These are phyloP conservation scores for Nannizzia gypsea DNA, from an alignment of 2,329 filamentous ascomycete genomes.

Conservation along the genomic window DNA sequence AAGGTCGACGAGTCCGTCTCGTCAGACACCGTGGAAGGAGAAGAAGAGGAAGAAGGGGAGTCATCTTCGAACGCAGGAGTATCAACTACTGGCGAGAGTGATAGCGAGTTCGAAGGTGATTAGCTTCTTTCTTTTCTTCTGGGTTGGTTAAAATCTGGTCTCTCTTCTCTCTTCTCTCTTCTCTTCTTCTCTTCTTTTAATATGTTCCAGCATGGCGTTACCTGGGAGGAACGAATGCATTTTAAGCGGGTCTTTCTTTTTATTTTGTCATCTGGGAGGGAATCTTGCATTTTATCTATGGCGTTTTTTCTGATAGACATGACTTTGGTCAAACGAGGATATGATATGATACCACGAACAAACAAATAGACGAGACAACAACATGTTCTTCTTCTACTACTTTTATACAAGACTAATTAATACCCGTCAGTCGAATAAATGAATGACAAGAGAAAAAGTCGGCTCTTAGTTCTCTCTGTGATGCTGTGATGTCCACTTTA, in stretches of 20 bases:
- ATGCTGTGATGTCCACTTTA: no score
- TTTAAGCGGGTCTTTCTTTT: background rate
- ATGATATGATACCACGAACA: background rate
- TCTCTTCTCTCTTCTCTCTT: background rate
- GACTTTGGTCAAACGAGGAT: no score
- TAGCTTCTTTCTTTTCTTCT: background rate
- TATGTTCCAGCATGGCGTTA: no score
- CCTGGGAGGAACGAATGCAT: background rate
- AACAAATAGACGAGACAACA: background rate
- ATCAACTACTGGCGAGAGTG: background rate
- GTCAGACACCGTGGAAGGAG: background rate
- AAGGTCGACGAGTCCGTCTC: background rate
- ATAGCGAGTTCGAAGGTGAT: constrained; percentile 7
- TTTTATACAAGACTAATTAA: no score
- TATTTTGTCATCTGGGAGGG: background rate
- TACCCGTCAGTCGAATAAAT: no score
- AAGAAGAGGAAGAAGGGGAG: background rate
- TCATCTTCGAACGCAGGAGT: background rate
- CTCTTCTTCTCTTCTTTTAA: background rate
- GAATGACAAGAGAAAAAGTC: no score
- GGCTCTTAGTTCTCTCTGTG: no score
- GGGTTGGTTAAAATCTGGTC: background rate
- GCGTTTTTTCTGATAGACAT: background rate
- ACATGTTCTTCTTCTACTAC: background rate
- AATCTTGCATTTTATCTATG: background rate